Evolutionary conservation across 352 stramenopile genomes (phyloP), one percentile per base, ranked within the genome.

Genomic region (Globisporangium irregulare): DNA sequence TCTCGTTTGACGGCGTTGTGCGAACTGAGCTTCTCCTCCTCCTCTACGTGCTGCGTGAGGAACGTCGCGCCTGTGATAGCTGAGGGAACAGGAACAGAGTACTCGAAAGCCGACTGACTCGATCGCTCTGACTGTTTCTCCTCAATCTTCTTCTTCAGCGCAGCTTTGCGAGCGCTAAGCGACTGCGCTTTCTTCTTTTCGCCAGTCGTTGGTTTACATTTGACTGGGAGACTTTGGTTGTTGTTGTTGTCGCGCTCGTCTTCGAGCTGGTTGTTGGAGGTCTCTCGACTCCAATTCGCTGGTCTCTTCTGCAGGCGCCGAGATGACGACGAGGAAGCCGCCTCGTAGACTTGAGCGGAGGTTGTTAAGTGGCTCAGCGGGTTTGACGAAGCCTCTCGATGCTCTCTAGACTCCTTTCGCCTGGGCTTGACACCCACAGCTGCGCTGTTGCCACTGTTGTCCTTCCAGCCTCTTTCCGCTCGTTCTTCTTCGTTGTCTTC

Each of bases 71-170:
- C 50, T 62, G 57, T 25, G 3, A 27, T 29, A 59, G 22, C 20
- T 53, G 18, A 14, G 20, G 24, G 6, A 18, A 12, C 20, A 34
- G 54, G 7, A 8, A 3, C 14, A 24, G 54, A 8, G 15, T 24
- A 7, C 2, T 29, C 15, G 15, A n/a, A 59, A 46, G 38, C 38
- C 53, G 38, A 53, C 27, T 69, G 58, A 14, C 64, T 64, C 27
- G 15, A 60, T 61, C 29, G 24, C 38, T 46, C 36, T 18, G 5
- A 7, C 43, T 68, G 55, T 29, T 62, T 57, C 64, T 25, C 9
- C 43, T 27, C 69, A 68, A 89, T 32, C 36, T 82, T 88, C 53
- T 77, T 73, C 66, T 79, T 85, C 20, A 86, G 68, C 29, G 65
- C 61, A 7, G 78, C 69, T 59, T 86, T 89, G 7, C 79, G 76